These are phyloP conservation scores for Bisporella sp. DNA, from an alignment of 2,329 filamentous ascomycete species.

Conservation along the genomic window DNA sequence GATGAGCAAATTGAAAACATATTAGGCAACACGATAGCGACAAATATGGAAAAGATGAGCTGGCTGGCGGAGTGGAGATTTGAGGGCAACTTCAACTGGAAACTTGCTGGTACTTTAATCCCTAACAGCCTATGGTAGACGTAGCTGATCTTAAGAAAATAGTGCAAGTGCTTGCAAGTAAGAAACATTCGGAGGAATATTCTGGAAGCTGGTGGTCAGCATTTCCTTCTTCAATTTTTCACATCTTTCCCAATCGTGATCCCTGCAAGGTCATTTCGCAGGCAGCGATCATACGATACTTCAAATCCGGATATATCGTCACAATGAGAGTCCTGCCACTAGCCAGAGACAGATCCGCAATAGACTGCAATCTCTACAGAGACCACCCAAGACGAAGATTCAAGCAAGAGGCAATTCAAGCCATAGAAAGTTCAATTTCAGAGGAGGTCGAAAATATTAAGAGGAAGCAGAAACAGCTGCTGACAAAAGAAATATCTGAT, in stretches of 20 bases:
- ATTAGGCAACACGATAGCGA: constrained; percentile 1
- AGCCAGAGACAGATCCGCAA: constrained; percentile 1
- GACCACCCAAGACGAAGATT: not conserved
- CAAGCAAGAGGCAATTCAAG: not conserved
- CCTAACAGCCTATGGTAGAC: not conserved
- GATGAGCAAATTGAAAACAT: not conserved
- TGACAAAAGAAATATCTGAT: not conserved
- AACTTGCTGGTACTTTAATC: constrained; percentile 17
- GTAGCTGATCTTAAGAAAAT: not conserved
- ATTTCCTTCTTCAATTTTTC: not conserved
- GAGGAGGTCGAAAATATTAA: constrained; percentile 2
- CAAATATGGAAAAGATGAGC: constrained; percentile 10
- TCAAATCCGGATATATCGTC: not conserved
- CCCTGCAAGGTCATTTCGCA: not conserved
- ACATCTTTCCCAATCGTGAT: not conserved
- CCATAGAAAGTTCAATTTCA: not conserved
- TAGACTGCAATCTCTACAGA: constrained; percentile 7
- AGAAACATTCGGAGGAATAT: not conserved
- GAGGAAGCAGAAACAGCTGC: not conserved
- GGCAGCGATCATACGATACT: not conserved
- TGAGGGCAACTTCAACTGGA: constrained; percentile 22
- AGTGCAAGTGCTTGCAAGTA: not conserved
- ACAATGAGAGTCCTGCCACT: constrained; percentile 5
- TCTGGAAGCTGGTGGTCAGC: too few species aligned
- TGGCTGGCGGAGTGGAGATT: constrained; percentile 19